These are phyloP conservation scores for Ophiognomonia clavigignenti-juglandacearum DNA, from an alignment of 2,329 filamentous ascomycete species.

Conservation along the genomic window DNA sequence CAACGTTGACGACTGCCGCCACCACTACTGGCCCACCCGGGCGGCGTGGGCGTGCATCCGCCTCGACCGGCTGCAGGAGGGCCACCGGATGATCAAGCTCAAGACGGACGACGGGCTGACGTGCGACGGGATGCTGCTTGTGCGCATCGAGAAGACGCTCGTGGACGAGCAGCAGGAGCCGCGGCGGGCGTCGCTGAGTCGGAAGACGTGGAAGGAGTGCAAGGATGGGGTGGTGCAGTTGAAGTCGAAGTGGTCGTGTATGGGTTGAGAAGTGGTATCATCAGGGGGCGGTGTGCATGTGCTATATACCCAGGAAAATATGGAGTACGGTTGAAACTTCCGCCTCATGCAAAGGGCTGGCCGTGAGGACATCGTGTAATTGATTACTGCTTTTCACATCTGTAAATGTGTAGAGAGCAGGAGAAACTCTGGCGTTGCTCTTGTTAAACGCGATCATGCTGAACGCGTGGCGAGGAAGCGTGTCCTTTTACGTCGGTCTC, in stretches of 20 bases:
- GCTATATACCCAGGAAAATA: no score
- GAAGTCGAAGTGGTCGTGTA: constrained; percentile 8
- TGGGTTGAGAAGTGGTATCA: not conserved
- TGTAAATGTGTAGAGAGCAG: no score
- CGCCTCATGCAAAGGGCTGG: no score
- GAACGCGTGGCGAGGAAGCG: no score
- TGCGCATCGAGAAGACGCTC: constrained; percentile 46
- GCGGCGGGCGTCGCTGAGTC: not conserved
- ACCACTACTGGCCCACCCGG: constrained; percentile 30
- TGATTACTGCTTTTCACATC: no score
- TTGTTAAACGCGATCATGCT: no score
- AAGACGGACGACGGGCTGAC: constrained; percentile 38
- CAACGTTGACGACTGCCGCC: constrained; percentile 45
- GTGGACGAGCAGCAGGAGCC: not conserved
- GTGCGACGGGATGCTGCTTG: constrained; percentile 43
- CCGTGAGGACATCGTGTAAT: no score
- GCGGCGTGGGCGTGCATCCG: constrained; percentile 56
- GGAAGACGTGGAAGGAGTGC: constrained; percentile 12
- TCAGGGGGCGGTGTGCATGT: no score
- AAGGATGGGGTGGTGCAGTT: constrained; percentile 11
- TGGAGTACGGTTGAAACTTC: no score
- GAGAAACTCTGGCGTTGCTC: no score
- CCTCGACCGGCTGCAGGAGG: constrained; percentile 49
- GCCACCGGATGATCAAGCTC: constrained; percentile 50
- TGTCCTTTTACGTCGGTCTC: no score